phyloP scores from a whole-genome alignment of 2,329 filamentous ascomycete genomes.

The Calonectria leucothoes region DNA sequence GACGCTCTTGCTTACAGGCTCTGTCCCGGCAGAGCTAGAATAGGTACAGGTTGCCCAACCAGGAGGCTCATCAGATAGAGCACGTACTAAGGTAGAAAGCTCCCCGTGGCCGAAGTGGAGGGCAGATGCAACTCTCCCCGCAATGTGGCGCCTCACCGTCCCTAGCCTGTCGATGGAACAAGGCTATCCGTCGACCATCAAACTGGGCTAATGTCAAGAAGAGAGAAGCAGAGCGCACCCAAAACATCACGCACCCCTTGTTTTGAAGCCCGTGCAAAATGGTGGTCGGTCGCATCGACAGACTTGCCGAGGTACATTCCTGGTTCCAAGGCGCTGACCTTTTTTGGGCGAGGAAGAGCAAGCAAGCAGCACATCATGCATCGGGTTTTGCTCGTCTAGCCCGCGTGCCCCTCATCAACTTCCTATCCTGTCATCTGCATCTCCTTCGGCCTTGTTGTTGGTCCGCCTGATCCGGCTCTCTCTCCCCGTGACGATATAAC shows the following conservation, averaged over 20 bases:
- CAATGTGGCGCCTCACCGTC: background rate
- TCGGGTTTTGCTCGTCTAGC: background rate
- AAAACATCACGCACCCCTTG: background rate
- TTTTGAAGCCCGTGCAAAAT: background rate
- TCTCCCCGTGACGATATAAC: background rate
- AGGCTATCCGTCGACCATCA: background rate
- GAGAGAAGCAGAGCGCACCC: no score
- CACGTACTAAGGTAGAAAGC: no score
- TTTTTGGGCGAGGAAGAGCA: no score
- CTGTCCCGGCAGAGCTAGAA: background rate
- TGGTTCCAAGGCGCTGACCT: background rate
- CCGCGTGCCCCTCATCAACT: slow-evolving; percentile 1
- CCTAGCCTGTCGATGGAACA: background rate
- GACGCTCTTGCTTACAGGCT: background rate
- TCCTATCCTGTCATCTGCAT: background rate
- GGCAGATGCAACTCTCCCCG: slow-evolving; percentile 16
- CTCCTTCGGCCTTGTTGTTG: background rate
- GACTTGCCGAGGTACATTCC: background rate
- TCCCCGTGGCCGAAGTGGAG: background rate
- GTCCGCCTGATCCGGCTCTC: background rate
- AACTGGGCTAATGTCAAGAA: background rate
- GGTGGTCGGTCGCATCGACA: background rate
- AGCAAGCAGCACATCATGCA: background rate
- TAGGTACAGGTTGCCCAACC: background rate
- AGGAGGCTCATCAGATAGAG: background rate